phyloP scores from a whole-genome alignment of 129 eudicot genomes.

The Apium graveolens region DNA sequence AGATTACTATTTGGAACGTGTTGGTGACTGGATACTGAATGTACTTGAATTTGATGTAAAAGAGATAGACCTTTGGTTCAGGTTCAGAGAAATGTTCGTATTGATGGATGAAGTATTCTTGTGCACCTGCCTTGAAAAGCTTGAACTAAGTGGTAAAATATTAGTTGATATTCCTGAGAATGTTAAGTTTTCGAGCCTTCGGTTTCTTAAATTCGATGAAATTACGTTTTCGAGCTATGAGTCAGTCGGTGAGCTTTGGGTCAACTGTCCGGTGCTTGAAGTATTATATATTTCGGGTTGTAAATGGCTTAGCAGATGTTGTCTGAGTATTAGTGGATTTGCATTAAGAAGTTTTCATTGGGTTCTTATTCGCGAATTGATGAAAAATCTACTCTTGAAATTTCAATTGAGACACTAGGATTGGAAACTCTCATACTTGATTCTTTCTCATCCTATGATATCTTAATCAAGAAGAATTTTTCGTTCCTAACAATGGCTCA shows the following conservation, averaged over 20 bases:
- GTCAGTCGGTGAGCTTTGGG: neutral
- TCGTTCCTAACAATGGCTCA: too few species aligned
- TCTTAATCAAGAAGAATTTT: too few species aligned
- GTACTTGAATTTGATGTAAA: neutral
- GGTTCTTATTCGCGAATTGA: too few species aligned
- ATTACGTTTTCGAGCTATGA: too few species aligned
- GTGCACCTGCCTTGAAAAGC: neutral
- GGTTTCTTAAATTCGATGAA: too few species aligned
- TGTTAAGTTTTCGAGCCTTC: neutral
- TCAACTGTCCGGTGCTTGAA: constrained; percentile 8
- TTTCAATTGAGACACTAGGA: too few species aligned
- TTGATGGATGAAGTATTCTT: neutral
- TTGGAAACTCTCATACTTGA: too few species aligned
- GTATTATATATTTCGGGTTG: neutral
- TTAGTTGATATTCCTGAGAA: neutral
- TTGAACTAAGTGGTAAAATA: neutral
- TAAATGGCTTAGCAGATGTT: neutral
- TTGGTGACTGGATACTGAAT: neutral
- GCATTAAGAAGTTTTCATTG: constrained; percentile 10
- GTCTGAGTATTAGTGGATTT: neutral
- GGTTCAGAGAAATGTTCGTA: neutral
- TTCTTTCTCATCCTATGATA: too few species aligned
- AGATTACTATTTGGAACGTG: neutral
- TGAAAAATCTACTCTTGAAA: too few species aligned
- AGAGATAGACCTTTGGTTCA: neutral